A percentile compares a stretch with the other conserved stretches of the same genome.
phyloP scores from a whole-genome alignment of 2,329 filamentous ascomycete genomes.

The Sporothrix brasiliensis region DNA sequence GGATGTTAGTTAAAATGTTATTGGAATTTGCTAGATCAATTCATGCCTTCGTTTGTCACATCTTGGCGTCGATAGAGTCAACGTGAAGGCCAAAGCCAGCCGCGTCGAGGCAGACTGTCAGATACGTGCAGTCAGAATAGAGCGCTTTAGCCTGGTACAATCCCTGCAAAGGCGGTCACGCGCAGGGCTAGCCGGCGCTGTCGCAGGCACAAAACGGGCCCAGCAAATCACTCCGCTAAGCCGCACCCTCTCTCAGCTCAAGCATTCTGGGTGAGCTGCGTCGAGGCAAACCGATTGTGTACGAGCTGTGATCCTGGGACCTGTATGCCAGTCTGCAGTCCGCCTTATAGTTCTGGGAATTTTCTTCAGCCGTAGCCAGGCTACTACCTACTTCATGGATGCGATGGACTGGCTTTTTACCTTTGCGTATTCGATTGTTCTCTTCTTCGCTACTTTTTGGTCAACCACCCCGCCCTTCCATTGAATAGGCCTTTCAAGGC shows the following conservation, averaged over 20 bases:
- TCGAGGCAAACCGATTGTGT: neutral
- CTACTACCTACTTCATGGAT: too few species aligned
- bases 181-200: neutral
- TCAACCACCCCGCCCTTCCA: neutral
- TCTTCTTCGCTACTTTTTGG: too few species aligned
- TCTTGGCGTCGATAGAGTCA: neutral
- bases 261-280: neutral
- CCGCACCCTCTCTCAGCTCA: neutral
- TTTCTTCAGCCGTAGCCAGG: too few species aligned
- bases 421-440: neutral
- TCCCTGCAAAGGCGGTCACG: conserved; percentile 2
- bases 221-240: conserved; percentile 12
- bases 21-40: neutral
- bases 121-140: neutral
- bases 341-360: neutral
- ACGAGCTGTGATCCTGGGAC: neutral
- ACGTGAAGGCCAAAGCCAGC: neutral
- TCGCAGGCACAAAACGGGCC: neutral
- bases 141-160: neutral
- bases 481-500: neutral
- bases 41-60: neutral
- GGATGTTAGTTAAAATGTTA: neutral
- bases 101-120: neutral
- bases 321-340: neutral
- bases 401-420: too few species aligned